A percentile compares a stretch with the other conserved stretches of the same genome.
phyloP scores from a whole-genome alignment of 805 yeast genomes.

The Saccharomyces paradoxus region DNA sequence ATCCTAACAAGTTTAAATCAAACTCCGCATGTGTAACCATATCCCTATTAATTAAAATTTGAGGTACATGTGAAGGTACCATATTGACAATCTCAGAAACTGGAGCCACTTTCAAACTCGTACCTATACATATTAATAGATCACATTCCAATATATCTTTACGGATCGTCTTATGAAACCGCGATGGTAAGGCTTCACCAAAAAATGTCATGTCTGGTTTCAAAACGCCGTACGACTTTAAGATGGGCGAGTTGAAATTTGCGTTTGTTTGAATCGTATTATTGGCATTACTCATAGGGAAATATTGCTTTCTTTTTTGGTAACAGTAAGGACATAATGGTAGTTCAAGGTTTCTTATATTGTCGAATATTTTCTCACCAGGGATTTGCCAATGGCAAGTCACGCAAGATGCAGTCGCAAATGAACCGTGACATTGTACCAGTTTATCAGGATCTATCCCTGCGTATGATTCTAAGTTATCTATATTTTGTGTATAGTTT shows the following conservation, averaged over 20 bases:
- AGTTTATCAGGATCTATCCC: conserved; percentile 60
- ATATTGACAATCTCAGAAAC: conserved; percentile 80
- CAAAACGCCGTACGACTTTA: conserved; percentile 65
- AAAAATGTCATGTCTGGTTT: conserved; percentile 92
- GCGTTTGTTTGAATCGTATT: neutral
- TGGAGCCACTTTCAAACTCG: conserved; percentile 87
- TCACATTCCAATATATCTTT: conserved; percentile 66
- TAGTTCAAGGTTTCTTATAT: conserved; percentile 49
- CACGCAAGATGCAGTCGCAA: conserved; percentile 78
- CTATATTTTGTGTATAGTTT: conserved; percentile 87
- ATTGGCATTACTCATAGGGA: conserved; percentile 16
- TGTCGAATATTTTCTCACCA: conserved; percentile 57
- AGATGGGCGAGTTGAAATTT: conserved; percentile 2
- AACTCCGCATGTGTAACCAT: conserved; percentile 69
- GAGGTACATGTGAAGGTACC: conserved; percentile 69
- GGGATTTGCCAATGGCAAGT: conserved; percentile 61
- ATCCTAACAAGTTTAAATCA: conserved; percentile 69
- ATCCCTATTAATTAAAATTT: conserved; percentile 69
- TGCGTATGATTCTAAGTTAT: conserved; percentile 74
- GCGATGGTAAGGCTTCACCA: conserved; percentile 72
- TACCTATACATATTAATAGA: conserved; percentile 75
- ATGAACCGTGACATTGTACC: conserved; percentile 90
- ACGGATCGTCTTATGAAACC: conserved; percentile 51
- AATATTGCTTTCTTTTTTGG: conserved; percentile 33
- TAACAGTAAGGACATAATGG: conserved; percentile 69